Conservation (phyloP, 1,284 basidiomycete genomes). For the Ustilago curta region DNA sequence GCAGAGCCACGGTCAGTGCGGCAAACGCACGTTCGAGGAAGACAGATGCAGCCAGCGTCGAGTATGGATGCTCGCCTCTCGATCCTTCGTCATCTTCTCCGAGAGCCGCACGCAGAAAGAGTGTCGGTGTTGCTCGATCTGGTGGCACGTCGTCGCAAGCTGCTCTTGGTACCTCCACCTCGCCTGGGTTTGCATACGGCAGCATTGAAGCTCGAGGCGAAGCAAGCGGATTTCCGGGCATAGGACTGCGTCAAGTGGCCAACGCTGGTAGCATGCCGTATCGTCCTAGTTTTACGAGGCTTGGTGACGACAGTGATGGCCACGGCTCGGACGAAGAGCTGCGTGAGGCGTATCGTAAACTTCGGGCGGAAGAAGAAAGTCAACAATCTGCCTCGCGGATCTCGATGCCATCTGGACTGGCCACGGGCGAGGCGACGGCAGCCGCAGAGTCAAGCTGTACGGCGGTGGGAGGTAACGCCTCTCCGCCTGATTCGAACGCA, state of each 20-base stretch:
- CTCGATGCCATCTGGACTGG: constrained; percentile 4
- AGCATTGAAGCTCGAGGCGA: neutral
- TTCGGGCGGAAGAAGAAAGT: constrained; percentile 27
- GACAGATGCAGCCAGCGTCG: neutral
- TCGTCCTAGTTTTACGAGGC: neutral
- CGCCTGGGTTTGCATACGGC: neutral
- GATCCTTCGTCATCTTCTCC: constrained; percentile 11
- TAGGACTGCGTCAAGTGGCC: constrained; percentile 1
- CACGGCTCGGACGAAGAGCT: constrained; percentile 37
- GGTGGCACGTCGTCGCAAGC: constrained; percentile 14
- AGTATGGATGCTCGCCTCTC: neutral
- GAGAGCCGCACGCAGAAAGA: constrained; percentile 16
- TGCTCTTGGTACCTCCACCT: neutral
- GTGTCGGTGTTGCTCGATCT: constrained; percentile 17
- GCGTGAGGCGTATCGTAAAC: constrained; percentile 29
- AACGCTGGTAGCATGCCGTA: neutral
- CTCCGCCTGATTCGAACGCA: constrained; percentile 3
- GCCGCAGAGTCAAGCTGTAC: neutral
- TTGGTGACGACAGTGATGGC: constrained; percentile 22
- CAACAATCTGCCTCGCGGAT: neutral
- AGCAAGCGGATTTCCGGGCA: constrained; percentile 4
- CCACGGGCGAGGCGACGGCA: neutral
- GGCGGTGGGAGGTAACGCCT: neutral
- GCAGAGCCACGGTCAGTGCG: constrained; percentile 34
- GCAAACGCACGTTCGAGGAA: constrained; percentile 13